phyloP scores from a whole-genome alignment of 2,329 filamentous ascomycete genomes.

The Colletotrichum chrysophilum region DNA sequence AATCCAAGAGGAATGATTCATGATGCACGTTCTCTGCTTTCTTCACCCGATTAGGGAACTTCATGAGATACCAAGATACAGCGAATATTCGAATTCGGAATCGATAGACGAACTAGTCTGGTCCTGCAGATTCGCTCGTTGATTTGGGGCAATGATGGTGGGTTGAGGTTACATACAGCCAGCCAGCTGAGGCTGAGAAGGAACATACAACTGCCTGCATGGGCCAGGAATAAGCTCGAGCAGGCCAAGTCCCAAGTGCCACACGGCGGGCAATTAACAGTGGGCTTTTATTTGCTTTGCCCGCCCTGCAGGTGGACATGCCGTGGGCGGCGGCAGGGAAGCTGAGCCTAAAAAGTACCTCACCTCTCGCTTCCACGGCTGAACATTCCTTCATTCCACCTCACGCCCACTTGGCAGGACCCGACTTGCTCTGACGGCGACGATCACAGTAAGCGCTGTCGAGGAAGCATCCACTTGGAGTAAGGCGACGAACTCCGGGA shows the following conservation, averaged over 20 bases:
- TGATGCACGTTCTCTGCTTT: background rate
- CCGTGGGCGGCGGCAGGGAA: background rate
- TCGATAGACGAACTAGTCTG: background rate
- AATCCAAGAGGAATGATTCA: background rate
- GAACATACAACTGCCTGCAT: background rate
- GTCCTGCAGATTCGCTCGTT: background rate
- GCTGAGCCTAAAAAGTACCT: background rate
- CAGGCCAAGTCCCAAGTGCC: background rate
- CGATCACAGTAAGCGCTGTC: conserved; percentile 3
- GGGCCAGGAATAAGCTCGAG: background rate
- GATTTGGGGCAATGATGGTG: background rate
- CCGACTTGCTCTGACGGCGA: background rate
- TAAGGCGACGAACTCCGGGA: background rate
- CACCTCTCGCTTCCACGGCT: background rate
- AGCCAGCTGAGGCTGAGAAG: background rate
- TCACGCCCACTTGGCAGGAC: background rate
- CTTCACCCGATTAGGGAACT: background rate
- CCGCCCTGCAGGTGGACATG: background rate
- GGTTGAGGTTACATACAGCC: background rate
- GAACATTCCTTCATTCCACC: background rate
- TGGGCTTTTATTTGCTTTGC: background rate
- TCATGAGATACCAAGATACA: background rate
- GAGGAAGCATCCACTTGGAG: background rate
- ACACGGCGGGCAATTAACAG: background rate
- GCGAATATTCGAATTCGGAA: background rate